Evolutionary conservation across 106 monocot species (phyloP).

Genomic region (Apostasia ramifera): DNA sequence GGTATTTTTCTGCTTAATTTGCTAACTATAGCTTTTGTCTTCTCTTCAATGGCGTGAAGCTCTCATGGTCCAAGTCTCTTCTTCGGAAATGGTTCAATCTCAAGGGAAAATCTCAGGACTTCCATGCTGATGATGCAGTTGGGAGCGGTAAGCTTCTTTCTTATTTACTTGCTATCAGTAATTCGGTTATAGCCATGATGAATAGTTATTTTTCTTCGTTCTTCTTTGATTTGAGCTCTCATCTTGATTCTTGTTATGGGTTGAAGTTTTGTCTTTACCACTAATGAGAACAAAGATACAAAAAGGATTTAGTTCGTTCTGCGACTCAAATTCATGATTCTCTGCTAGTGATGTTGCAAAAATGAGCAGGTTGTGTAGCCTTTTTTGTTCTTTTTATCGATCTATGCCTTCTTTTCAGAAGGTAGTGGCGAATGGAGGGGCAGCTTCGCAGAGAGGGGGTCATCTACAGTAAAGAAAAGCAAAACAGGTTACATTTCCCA

Average conservation of each 20-base stretch:
- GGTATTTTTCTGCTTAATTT: background rate
- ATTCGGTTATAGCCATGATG: too few relatives aligned
- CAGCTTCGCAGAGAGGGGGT: conserved; percentile 52
- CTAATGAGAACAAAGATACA: background rate
- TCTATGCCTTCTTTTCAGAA: conserved; percentile 27
- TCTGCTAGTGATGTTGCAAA: too few relatives aligned
- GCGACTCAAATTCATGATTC: too few relatives aligned
- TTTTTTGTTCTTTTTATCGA: background rate
- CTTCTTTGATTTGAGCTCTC: background rate
- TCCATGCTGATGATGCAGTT: conserved; percentile 51
- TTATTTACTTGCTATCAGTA: background rate
- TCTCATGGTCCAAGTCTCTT: conserved; percentile 74
- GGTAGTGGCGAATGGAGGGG: conserved; percentile 40
- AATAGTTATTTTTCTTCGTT: background rate
- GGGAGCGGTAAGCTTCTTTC: conserved; percentile 30
- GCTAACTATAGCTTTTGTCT: background rate
- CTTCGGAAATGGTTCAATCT: conserved; percentile 75
- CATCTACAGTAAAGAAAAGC: conserved; percentile 54
- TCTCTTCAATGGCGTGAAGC: conserved; percentile 21
- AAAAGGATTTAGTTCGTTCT: too few relatives aligned
- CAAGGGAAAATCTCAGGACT: conserved; percentile 68
- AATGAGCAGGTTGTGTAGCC: background rate
- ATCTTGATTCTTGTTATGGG: too few relatives aligned
- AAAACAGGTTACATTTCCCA: conserved; percentile 45
- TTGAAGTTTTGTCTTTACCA: background rate